Percentiles rank a stretch among this genome's conserved stretches.
These are phyloP conservation scores for Epichloe typhina DNA, from an alignment of 2,329 filamentous ascomycete genomes.

Conservation along the genomic window DNA sequence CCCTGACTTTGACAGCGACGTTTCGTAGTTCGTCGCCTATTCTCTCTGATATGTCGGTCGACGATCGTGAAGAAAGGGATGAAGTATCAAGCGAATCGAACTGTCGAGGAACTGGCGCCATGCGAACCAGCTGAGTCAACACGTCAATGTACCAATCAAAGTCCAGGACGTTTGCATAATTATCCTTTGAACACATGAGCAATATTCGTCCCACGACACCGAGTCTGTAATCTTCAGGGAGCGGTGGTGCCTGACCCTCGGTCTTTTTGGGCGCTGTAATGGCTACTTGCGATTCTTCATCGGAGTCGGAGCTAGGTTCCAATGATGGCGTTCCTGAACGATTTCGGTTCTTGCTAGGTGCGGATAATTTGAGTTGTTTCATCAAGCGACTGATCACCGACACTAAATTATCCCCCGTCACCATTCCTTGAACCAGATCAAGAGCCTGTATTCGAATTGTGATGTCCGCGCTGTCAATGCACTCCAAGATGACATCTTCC, in stretches of 20 bases:
- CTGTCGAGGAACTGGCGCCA: conserved; percentile 41
- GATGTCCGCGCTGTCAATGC: conserved; percentile 89
- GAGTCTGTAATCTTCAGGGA: conserved; percentile 76
- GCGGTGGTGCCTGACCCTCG: conserved; percentile 35
- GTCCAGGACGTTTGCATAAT: conserved; percentile 73
- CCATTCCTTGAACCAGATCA: conserved; percentile 87
- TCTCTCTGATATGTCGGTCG: conserved; percentile 44
- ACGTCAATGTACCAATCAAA: conserved; percentile 98
- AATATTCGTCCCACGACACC: conserved; percentile 75
- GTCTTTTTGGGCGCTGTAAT: conserved; percentile 21
- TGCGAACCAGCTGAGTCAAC: conserved; percentile 69
- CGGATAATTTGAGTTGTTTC: conserved; percentile 63
- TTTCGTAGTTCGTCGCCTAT: conserved; percentile 83
- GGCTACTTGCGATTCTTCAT: conserved; percentile 35
- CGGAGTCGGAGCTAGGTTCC: conserved; percentile 31
- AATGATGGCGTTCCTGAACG: conserved; percentile 31
- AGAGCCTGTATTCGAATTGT: conserved; percentile 89
- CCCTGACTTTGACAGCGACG: conserved; percentile 81
- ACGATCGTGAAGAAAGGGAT: conserved; percentile 12
- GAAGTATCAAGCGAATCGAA: conserved; percentile 24
- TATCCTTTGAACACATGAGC: conserved; percentile 79
- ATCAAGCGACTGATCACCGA: conserved; percentile 77
- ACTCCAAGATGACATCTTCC: conserved; percentile 91
- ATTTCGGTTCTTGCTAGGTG: conserved; percentile 34
- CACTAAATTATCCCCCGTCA: conserved; percentile 73